Evolutionary conservation across 768 basidiomycete genomes (phyloP), one percentile per base, ranked within the genome.

Genomic region (Naganishia onofrii): DNA sequence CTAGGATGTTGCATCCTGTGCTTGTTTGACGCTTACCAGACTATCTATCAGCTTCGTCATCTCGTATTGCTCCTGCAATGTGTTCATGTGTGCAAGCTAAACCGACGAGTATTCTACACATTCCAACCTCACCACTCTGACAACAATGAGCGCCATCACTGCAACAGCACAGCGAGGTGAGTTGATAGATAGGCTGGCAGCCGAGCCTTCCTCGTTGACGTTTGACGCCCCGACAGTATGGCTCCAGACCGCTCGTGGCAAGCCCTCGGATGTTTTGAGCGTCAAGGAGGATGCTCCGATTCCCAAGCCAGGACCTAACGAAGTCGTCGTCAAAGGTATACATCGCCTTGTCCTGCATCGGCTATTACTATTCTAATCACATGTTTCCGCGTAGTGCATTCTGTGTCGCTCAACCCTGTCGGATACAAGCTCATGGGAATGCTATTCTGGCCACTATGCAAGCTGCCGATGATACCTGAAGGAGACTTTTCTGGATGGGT

Each of bases 401-500:
- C 72, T 0, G 66, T 70, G 26, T 56, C 60, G 23, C 58, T 69
- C 29, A 69, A 69, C 54, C 69, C 72, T 23, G 65, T 72, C 31
- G 72, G 72, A 6, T 72, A 72, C 72, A 72, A 72, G 69, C 48
- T 72, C 31, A 69, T 72, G 65, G 42, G 28, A 29, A 34, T 55
- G 0, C 13, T 84, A 12, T 87, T 87, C 7, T 84, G 83, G 53
- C 82, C 84, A 48, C 4, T 87, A 3, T 79, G 81, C 3, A 76
- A 76, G 46, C 82, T 86, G 32, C 88, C 89, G 0, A 79, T 84
- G 32, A 81, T 86, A 0, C 82, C 86, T 31, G 90, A 88, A 74
- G 76, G 83, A 57, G 90, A 91, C 73, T 78, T 90, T 34, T 80
- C 88, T 0, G 90, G 90, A 2, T 81, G 84, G 9, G 80, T 91